phyloP scores from a whole-genome alignment of 257 asterid species.

The Solanum raphanifolium region DNA sequence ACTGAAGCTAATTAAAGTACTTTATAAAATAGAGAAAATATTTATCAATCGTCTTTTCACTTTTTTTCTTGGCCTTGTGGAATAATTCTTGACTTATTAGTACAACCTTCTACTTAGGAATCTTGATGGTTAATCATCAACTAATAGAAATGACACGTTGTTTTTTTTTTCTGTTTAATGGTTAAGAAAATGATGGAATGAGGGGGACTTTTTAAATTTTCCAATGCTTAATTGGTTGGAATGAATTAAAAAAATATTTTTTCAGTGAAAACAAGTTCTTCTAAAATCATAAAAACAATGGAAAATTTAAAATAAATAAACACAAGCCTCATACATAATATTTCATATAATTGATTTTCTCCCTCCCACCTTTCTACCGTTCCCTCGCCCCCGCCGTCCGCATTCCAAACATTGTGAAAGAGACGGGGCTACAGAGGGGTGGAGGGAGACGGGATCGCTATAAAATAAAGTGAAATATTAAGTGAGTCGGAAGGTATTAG shows the following conservation, averaged over 20 bases:
- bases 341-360: neutral
- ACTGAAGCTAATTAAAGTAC: no score
- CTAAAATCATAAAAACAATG: neutral
- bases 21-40: neutral
- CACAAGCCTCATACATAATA: neutral
- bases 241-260: neutral
- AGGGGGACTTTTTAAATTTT: neutral
- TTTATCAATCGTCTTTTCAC: neutral
- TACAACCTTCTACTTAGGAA: neutral
- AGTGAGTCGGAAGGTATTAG: neutral
- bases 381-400: neutral
- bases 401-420: neutral
- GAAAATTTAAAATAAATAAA: no score
- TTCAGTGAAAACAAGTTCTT: rapidly evolving
- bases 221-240: neutral
- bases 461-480: neutral
- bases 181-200: neutral
- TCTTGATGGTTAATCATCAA: neutral
- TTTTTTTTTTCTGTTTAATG: neutral
- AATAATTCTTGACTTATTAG: neutral
- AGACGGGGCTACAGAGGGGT: neutral
- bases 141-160: neutral
- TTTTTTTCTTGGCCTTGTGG: neutral
- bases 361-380: neutral
- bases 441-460: neutral